Conservation (phyloP, 371 early-diverging fungal species). For the Syncephalastrum sp. region DNA sequence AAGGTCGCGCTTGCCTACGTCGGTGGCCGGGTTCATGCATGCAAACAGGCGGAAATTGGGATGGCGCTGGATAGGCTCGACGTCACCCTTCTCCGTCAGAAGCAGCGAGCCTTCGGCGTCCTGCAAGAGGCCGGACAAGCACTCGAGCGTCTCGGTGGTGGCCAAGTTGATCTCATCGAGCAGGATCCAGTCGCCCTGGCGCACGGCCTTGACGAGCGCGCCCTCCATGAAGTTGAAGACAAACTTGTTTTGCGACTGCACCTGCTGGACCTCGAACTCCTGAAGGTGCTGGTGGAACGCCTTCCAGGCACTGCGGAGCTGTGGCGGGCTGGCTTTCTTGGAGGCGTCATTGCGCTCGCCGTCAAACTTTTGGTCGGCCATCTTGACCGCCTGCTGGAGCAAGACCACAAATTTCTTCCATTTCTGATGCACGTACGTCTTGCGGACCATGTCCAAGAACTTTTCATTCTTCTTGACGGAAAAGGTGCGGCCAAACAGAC, state of each 20-base stretch:
- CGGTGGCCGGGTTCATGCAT: constrained; percentile 99
- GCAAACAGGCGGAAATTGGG: constrained; percentile 97
- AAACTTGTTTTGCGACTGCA: constrained; percentile 76
- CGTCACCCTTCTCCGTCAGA: constrained; percentile 92
- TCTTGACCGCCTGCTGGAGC: constrained; percentile 70
- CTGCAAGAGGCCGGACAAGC: constrained; percentile 89
- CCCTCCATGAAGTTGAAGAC: constrained; percentile 96
- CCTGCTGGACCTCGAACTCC: constrained; percentile 71
- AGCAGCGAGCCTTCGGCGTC: constrained; percentile 76
- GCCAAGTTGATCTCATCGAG: constrained; percentile 99
- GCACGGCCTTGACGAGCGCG: constrained; percentile 87
- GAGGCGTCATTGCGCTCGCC: constrained; percentile 32
- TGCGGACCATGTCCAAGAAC: constrained; percentile 80
- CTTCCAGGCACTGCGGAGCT: constrained; percentile 60
- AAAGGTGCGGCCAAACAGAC: constrained; percentile 84
- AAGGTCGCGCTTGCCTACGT: constrained; percentile 97
- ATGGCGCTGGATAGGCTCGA: constrained; percentile 85
- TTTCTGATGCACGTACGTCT: constrained; percentile 68
- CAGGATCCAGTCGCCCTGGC: constrained; percentile 95
- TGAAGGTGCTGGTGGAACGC: constrained; percentile 55
- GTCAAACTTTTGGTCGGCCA: constrained; percentile 69
- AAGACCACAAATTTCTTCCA: constrained; percentile 80
- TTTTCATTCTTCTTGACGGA: constrained; percentile 82
- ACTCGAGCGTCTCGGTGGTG: constrained; percentile 92
- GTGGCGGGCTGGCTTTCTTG: constrained; percentile 42